A percentile compares a stretch with the other conserved stretches of the same genome.
phyloP scores from a whole-genome alignment of 768 basidiomycete species.

The Boletus eberwhitei region DNA sequence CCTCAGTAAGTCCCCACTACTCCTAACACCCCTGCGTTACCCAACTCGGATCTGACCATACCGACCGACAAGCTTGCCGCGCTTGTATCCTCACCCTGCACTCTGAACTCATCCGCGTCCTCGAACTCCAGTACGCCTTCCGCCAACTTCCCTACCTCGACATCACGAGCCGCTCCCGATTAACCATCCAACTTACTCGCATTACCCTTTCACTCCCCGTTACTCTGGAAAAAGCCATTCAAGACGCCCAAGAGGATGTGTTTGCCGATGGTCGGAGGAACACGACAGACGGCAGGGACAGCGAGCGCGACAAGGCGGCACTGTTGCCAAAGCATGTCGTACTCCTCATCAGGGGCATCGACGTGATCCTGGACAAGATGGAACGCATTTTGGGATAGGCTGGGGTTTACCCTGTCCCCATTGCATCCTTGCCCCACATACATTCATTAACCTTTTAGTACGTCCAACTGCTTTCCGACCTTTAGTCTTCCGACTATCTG shows the following conservation, averaged over 20 bases:
- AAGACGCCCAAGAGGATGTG: conserved; percentile 31
- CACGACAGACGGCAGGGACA: conserved; percentile 7
- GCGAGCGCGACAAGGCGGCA: conserved; percentile 21
- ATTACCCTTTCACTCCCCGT: conserved; percentile 74
- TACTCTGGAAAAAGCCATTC: conserved; percentile 66
- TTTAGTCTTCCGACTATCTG: background rate
- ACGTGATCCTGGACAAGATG: conserved; percentile 63
- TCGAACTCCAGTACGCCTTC: conserved; percentile 78
- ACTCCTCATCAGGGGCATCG: conserved; percentile 57
- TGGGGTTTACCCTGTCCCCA: background rate
- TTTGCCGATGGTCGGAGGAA: conserved; percentile 1
- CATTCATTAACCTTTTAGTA: background rate
- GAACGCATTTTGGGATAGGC: conserved; percentile 44
- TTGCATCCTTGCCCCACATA: background rate
- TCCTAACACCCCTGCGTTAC: background rate
- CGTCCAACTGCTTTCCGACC: background rate
- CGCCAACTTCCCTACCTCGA: conserved; percentile 76
- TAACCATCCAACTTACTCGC: conserved; percentile 74
- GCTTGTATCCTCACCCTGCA: conserved; percentile 74
- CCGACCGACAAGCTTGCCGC: conserved; percentile 53
- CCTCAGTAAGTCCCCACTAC: conserved; percentile 46
- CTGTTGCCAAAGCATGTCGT: conserved; percentile 60
- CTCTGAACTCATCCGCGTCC: conserved; percentile 67
- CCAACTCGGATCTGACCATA: background rate
- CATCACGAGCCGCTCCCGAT: conserved; percentile 66